A percentile compares a stretch with the other conserved stretches of the same genome.
phyloP scores from a whole-genome alignment of 2,329 filamentous ascomycete species.

The Fusarium sarcochroum region DNA sequence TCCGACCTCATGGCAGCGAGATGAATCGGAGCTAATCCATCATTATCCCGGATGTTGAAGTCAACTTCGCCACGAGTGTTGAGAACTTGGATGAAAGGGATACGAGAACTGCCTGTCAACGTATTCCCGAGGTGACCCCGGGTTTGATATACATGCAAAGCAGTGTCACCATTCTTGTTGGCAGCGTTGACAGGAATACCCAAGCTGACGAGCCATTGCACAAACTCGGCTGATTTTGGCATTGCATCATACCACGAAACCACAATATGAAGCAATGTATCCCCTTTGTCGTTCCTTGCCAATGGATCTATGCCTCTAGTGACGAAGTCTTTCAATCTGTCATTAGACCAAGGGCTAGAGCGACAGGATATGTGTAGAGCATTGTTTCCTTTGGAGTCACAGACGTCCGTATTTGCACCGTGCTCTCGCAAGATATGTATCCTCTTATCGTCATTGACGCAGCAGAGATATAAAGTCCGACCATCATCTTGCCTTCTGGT shows the following conservation, averaged over 20 bases:
- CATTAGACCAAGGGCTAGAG: accelerated
- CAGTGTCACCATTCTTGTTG: slow-evolving; percentile 33
- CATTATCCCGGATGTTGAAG: slow-evolving; percentile 29
- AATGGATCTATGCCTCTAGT: slow-evolving; percentile 30
- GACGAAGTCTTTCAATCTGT: slow-evolving; percentile 3
- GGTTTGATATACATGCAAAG: slow-evolving; percentile 28
- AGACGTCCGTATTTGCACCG: slow-evolving; percentile 18
- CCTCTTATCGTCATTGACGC: neutral
- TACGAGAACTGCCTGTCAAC: neutral
- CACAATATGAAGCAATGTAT: slow-evolving; percentile 33
- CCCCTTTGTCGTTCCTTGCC: slow-evolving; percentile 22
- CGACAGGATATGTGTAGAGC: slow-evolving; percentile 13
- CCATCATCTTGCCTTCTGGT: slow-evolving; percentile 6
- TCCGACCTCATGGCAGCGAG: slow-evolving; percentile 34
- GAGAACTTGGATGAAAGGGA: slow-evolving; percentile 26
- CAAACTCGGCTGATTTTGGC: neutral
- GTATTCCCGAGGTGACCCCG: neutral
- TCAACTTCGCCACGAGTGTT: slow-evolving; percentile 5
- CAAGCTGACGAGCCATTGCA: slow-evolving; percentile 31
- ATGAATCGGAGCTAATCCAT: slow-evolving; percentile 35
- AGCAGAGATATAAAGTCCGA: slow-evolving; percentile 29
- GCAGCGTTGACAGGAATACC: slow-evolving; percentile 33
- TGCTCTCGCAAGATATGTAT: neutral
- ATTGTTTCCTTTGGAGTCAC: slow-evolving; percentile 32
- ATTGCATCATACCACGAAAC: slow-evolving; percentile 4